Evolutionary conservation across 2,329 filamentous ascomycete genomes (phyloP), one percentile per base, ranked within the genome.

Genomic region (Coleophoma cylindrospora): DNA sequence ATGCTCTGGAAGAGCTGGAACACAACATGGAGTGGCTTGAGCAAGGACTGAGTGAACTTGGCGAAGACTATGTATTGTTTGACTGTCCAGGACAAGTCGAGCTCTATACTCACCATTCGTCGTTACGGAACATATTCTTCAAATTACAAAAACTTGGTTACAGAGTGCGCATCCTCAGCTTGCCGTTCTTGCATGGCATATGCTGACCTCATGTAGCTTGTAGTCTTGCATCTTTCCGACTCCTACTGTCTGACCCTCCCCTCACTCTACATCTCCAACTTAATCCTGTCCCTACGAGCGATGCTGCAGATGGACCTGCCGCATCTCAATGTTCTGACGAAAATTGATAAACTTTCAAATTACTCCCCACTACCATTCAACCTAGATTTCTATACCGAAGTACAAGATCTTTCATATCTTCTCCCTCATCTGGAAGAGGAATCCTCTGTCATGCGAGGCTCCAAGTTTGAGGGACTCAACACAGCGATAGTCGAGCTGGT

Each of bases 301-400:
- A 99, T 99, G 92, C 83, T 99, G 48, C 94, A 97, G 71, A 92
- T 99, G 80, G 94, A 97, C 64, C 87, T 97, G 54, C 91, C 94
- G 1, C 90, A 96, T 65, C 77, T 99, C 58, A 99, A 99, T 64
- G 89, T 99, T 54, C 80, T 99, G 22, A 96, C 91, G 51, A 99
- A 99, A 72, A 95, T 99, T 70, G 94, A 99, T 70, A 96, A 96
- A 65, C 77, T 99, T 48, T 75, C 84, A 34, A 83, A 86, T 47
- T 96, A 96, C 64, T 86, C 89, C 43, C 82, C 89, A 22, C 76
- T 99, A 0, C 90, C 91, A 0, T 96, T 99, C 75, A 96, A 96
- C 62, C 83, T 99, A 52, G 91, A 96, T 57, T 99, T 86, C 69
- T 99, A 97, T 68, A 97, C 94, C 54, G 92, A 99, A 68, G 92